phyloP scores from a whole-genome alignment of 495 filamentous ascomycete species.

The Pseudevernia furfuracea region DNA sequence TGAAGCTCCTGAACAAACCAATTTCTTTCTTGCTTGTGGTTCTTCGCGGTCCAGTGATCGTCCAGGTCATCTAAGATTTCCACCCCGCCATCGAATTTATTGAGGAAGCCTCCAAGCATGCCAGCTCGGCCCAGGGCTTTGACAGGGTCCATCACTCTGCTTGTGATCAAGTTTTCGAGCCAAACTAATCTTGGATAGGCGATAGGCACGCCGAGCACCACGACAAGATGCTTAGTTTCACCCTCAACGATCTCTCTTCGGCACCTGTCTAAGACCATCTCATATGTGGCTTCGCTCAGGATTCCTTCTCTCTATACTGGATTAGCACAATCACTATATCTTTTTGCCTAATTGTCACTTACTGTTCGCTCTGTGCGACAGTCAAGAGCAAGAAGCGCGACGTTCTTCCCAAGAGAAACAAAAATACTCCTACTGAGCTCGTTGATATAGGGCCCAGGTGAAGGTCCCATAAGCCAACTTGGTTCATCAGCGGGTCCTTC shows the following conservation, averaged over 20 bases:
- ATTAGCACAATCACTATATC: constrained; percentile 24
- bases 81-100: constrained; percentile 84
- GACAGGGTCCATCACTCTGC: constrained; percentile 71
- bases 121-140: constrained; percentile 82
- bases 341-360: constrained; percentile 16
- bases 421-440: constrained; percentile 80
- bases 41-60: constrained; percentile 95
- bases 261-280: constrained; percentile 76
- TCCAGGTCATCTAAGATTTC: constrained; percentile 89
- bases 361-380: constrained; percentile 82
- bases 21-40: constrained; percentile 81
- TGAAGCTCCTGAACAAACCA: constrained; percentile 86
- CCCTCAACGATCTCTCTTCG: constrained; percentile 72
- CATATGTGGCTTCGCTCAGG: constrained; percentile 71
- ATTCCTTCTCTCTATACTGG: constrained; percentile 58
- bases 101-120: constrained; percentile 71
- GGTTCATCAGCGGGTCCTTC: constrained; percentile 78
- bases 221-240: constrained; percentile 80
- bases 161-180: constrained; percentile 68
- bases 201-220: constrained; percentile 77
- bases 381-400: constrained; percentile 81
- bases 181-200: constrained; percentile 87
- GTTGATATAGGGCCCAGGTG: constrained; percentile 83
- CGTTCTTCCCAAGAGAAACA: constrained; percentile 67
- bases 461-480: constrained; percentile 77